Percentiles rank a stretch among this genome's conserved stretches.
Evolutionary conservation across 257 asterid genomes (phyloP).

Genomic region (Mitragyna speciosa): DNA sequence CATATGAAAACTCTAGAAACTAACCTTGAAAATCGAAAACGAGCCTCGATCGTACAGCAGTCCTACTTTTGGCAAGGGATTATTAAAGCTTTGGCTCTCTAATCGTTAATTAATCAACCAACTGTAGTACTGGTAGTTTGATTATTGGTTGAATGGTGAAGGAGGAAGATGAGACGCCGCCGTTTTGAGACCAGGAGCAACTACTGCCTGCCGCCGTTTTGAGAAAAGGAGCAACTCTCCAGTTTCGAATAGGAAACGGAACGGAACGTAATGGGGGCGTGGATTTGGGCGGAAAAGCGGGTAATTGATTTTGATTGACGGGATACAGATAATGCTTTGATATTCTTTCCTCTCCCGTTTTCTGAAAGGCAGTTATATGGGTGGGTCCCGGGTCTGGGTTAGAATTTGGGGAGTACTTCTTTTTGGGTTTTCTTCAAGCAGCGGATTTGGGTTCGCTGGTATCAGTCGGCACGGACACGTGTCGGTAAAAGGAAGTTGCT

Average conservation of each 20-base stretch:
- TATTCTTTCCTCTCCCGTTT: not conserved
- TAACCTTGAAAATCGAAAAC: slow-evolving; percentile 14
- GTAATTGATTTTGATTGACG: not conserved
- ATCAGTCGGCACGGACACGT: not conserved
- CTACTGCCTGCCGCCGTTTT: slow-evolving; percentile 7
- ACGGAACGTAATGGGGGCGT: not conserved
- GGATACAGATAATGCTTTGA: too few species aligned
- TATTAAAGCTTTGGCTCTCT: too few species aligned
- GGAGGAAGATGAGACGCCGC: not conserved
- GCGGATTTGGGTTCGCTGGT: not conserved
- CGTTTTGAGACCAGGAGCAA: slow-evolving; percentile 4
- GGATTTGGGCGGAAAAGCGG: slow-evolving; percentile 2
- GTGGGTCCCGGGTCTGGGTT: not conserved
- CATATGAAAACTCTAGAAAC: not conserved
- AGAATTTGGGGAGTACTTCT: too few species aligned
- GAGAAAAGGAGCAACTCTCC: not conserved
- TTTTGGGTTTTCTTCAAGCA: too few species aligned
- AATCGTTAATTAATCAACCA: not conserved
- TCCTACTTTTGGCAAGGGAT: too few species aligned
- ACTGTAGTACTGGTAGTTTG: not conserved
- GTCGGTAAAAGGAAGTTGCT: not conserved
- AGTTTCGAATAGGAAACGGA: not conserved
- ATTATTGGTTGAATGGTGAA: not conserved
- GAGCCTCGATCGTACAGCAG: not conserved
- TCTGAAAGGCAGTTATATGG: slow-evolving; percentile 17